Evolutionary conservation across 345 rosid species (phyloP).

Genomic region (Sapria himalayana): DNA sequence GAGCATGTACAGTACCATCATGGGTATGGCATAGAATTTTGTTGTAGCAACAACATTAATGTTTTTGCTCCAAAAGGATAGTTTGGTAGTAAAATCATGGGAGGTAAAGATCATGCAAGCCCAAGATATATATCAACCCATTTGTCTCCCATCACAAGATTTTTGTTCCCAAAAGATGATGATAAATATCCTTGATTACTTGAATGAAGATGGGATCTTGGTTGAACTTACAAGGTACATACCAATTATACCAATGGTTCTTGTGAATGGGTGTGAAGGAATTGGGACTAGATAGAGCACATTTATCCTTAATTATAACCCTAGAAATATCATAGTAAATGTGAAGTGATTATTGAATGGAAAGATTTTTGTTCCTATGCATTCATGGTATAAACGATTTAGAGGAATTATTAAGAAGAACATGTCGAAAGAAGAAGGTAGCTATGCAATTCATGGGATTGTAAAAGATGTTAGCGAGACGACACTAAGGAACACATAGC

Average conservation of each 20-base stretch:
- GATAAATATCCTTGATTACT: constrained; percentile 63
- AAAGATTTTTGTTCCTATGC: constrained; percentile 73
- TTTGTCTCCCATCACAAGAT: no score
- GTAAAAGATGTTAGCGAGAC: constrained; percentile 55
- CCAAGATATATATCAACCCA: constrained; percentile 61
- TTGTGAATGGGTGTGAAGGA: constrained; percentile 94
- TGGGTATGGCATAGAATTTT: constrained; percentile 93
- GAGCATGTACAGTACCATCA: constrained; percentile 65
- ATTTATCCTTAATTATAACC: constrained; percentile 67
- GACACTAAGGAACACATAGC: constrained; percentile 42
- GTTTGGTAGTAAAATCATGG: constrained; percentile 69
- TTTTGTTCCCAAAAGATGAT: constrained; percentile 71
- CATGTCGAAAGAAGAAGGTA: constrained; percentile 52
- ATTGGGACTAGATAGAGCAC: constrained; percentile 99
- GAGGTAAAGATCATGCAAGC: constrained; percentile 96
- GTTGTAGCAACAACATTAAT: constrained; percentile 92
- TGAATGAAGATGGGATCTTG: constrained; percentile 70
- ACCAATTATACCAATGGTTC: constrained; percentile 71
- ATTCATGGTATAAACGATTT: constrained; percentile 90
- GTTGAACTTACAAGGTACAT: constrained; percentile 92
- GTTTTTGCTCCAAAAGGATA: constrained; percentile 63
- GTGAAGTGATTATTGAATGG: constrained; percentile 44
- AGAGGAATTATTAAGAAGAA: constrained; percentile 65
- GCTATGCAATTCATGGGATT: constrained; percentile 42
- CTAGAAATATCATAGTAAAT: constrained; percentile 64